These are phyloP conservation scores for Cyclotella atomus DNA, from an alignment of 108 stramenopile genomes.

Conservation along the genomic window DNA sequence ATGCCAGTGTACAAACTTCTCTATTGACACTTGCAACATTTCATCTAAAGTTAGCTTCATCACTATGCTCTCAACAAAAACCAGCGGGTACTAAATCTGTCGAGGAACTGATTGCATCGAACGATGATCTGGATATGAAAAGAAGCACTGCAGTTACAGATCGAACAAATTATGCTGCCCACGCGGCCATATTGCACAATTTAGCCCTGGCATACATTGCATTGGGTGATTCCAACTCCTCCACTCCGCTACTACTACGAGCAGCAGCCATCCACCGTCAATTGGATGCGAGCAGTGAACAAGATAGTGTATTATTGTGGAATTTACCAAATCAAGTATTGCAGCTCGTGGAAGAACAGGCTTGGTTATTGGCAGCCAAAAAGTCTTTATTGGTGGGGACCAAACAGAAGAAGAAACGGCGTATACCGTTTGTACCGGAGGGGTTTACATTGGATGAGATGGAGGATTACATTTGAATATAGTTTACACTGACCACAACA, in stretches of 20 bases:
- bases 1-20: conserved; percentile 12
- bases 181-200: conserved; percentile 42
- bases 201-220: conserved; percentile 35
- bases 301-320: conserved; percentile 9
- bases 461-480: background rate
- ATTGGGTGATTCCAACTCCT: conserved; percentile 28
- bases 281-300: background rate
- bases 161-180: background rate
- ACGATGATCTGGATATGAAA: too few species aligned
- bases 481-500: too few species aligned
- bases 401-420: conserved; percentile 4
- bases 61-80: conserved; percentile 8
- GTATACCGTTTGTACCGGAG: conserved; percentile 22
- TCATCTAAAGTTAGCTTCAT: conserved; percentile 42
- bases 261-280: conserved; percentile 32
- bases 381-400: background rate
- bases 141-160: too few species aligned
- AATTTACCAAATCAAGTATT: conserved; percentile 28
- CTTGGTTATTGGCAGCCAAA: conserved; percentile 25
- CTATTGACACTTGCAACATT: conserved; percentile 33
- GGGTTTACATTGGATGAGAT: conserved; percentile 10
- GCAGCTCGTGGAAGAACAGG: conserved; percentile 30
- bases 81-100: too few species aligned
- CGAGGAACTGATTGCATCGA: too few species aligned
- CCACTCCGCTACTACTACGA: conserved; percentile 23